These are phyloP conservation scores for Plasmodium adleri DNA, from an alignment of 169 alveolate genomes.

Conservation along the genomic window DNA sequence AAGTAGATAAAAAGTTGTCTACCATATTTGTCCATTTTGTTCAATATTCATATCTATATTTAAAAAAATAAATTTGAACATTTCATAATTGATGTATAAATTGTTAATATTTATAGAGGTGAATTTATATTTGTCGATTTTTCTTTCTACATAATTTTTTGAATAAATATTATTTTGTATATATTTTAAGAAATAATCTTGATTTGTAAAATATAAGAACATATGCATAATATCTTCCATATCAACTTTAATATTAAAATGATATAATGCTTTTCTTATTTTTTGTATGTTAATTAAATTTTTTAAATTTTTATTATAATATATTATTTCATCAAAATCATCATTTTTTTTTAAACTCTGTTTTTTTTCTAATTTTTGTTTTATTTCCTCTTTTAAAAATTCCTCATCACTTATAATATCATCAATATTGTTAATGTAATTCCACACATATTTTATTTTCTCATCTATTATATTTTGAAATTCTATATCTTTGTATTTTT, in stretches of 20 bases:
- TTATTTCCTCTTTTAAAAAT: conserved; percentile 55
- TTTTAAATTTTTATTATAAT: conserved; percentile 62
- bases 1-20: no score
- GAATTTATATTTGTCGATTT: conserved; percentile 14
- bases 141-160: conserved; percentile 36
- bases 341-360: conserved; percentile 21
- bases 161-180: conserved; percentile 41
- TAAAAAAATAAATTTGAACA: conserved; percentile 52
- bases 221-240: conserved; percentile 61
- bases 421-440: conserved; percentile 66
- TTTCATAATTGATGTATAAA: conserved; percentile 57
- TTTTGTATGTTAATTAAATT: conserved; percentile 52
- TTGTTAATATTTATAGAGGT: conserved; percentile 39
- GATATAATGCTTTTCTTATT: conserved; percentile 38
- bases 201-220: conserved; percentile 55
- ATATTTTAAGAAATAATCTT: conserved; percentile 31
- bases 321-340: conserved; percentile 52
- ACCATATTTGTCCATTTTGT: conserved; percentile 58
- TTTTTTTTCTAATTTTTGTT: conserved; percentile 58
- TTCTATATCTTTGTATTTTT: conserved; percentile 32
- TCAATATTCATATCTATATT: conserved; percentile 67
- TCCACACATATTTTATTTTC: conserved; percentile 55
- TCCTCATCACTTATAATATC: conserved; percentile 52
- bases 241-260: conserved; percentile 56
- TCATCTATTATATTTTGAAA: conserved; percentile 35